Conservation (phyloP, 495 filamentous ascomycete species). For the Daldinia vernicosa region DNA sequence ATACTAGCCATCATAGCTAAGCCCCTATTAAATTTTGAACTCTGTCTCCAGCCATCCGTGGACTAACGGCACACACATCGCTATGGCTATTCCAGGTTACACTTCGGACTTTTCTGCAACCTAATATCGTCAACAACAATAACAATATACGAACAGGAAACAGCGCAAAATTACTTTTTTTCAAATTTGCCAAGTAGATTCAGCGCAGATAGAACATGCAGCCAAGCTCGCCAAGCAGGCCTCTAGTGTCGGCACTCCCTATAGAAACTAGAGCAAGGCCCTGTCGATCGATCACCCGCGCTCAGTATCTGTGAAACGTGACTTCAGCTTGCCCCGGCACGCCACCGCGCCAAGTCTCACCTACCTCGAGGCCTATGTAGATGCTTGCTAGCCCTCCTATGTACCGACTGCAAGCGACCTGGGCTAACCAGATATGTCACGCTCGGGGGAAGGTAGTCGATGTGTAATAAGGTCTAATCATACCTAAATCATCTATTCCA, state of each 20-base stretch:
- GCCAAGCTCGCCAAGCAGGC: constrained; percentile 34
- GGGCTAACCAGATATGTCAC: not conserved
- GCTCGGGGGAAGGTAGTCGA: not conserved
- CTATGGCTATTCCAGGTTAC: not conserved
- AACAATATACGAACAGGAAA: not conserved
- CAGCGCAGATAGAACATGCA: constrained; percentile 25
- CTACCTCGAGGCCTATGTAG: constrained; percentile 15
- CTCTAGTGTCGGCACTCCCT: constrained; percentile 32
- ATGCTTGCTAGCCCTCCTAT: constrained; percentile 9
- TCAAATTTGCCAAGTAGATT: constrained; percentile 29
- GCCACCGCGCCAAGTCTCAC: constrained; percentile 28
- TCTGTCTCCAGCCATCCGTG: not conserved
- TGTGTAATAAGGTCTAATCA: not conserved
- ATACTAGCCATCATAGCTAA: not conserved
- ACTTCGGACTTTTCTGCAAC: constrained; percentile 30
- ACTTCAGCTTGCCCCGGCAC: constrained; percentile 22
- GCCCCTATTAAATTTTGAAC: constrained; percentile 3
- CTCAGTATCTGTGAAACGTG: constrained; percentile 23
- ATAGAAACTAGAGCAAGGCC: constrained; percentile 23
- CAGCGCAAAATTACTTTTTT: constrained; percentile 1
- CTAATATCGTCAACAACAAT: not conserved
- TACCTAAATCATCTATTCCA: not conserved
- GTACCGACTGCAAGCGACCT: not conserved
- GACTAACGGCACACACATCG: not conserved
- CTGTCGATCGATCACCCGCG: constrained; percentile 44